phyloP scores from a whole-genome alignment of 306 rosid genomes.

The Corylus avellana region DNA sequence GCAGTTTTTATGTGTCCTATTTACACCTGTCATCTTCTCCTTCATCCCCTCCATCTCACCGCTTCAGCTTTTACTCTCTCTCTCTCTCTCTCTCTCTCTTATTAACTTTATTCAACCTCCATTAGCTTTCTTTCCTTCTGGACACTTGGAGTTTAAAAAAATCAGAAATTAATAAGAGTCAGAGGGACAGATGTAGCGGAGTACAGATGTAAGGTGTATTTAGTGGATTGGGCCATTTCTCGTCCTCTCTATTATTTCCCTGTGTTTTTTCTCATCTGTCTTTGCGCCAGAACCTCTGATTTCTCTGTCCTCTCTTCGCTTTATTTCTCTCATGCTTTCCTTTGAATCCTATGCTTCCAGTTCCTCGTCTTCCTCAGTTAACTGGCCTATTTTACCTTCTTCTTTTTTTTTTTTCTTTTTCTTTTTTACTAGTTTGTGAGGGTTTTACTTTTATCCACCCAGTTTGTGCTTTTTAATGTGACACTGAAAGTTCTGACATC shows the following conservation, averaged over 20 bases:
- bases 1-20: conserved; percentile 24
- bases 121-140: not conserved
- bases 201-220: not conserved
- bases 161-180: no score
- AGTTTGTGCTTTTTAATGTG: no score
- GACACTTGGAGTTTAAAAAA: not conserved
- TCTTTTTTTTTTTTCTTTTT: not conserved
- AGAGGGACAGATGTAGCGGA: not conserved
- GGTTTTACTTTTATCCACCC: not conserved
- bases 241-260: conserved; percentile 23
- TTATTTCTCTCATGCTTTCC: not conserved
- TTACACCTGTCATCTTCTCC: conserved; percentile 52
- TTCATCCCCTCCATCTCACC: conserved; percentile 39
- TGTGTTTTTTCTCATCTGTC: conserved; percentile 26
- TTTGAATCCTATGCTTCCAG: not conserved
- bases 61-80: conserved; percentile 15
- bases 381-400: no score
- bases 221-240: not conserved
- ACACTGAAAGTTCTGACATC: no score
- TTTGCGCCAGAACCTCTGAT: conserved; percentile 19
- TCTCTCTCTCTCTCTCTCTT: conserved; percentile 37
- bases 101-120: conserved; percentile 32
- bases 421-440: not conserved
- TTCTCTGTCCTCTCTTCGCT: not conserved
- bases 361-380: not conserved